These are phyloP conservation scores for Durotheca rogersii DNA, from an alignment of 495 filamentous ascomycete species.

Conservation along the genomic window DNA sequence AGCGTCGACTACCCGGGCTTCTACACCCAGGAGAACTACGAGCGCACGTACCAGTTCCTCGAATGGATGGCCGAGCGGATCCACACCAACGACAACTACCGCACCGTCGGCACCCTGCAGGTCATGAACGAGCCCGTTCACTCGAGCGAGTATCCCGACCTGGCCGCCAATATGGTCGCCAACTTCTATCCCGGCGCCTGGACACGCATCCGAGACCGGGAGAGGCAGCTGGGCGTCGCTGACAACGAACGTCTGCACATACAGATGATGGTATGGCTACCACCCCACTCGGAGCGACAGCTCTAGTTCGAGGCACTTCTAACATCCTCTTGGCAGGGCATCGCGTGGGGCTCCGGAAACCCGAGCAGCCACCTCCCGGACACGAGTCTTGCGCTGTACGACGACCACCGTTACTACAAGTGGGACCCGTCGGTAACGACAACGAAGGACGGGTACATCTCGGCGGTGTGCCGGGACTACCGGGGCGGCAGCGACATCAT, in stretches of 20 bases:
- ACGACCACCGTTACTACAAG: slow-evolving; percentile 55
- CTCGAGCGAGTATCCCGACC: slow-evolving; percentile 40
- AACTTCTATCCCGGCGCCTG: slow-evolving; percentile 33
- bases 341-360: slow-evolving; percentile 35
- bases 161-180: slow-evolving; percentile 34
- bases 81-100: slow-evolving; percentile 46
- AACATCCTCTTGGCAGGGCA: slow-evolving; percentile 40
- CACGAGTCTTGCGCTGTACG: slow-evolving; percentile 30
- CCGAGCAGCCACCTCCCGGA: slow-evolving; percentile 29
- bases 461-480: slow-evolving; percentile 53
- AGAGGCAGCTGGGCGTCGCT: slow-evolving; percentile 17
- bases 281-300: too few species aligned
- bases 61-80: slow-evolving; percentile 59
- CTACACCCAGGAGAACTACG: slow-evolving; percentile 57
- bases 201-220: slow-evolving; percentile 27
- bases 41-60: slow-evolving; percentile 58
- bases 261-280: slow-evolving; percentile 32
- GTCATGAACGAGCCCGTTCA: slow-evolving; percentile 62
- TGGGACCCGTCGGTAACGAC: slow-evolving; percentile 47
- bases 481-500: slow-evolving; percentile 48
- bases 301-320: background rate
- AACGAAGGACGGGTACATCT: slow-evolving; percentile 50
- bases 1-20: slow-evolving; percentile 51
- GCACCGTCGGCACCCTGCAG: slow-evolving; percentile 59
- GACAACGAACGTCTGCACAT: slow-evolving; percentile 29